Percentiles rank a stretch among this genome's conserved stretches.
Conservation (phyloP, 306 rosid species). For the Purshia tridentata region DNA sequence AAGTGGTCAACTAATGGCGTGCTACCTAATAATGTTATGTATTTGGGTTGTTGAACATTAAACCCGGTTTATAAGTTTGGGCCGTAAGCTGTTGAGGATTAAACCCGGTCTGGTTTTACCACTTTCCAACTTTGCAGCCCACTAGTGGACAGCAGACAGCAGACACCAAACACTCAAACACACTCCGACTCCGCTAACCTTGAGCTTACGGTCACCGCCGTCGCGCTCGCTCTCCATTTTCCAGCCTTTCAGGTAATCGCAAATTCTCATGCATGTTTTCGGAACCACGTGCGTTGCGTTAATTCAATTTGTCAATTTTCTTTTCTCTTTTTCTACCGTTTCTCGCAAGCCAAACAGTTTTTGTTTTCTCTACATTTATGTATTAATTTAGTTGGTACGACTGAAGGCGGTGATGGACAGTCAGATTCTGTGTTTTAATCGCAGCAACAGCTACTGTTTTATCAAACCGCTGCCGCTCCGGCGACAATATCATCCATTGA, state of each 20-base stretch:
- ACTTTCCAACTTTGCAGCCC: too few species aligned
- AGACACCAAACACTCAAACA: not conserved
- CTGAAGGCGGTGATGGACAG: slow-evolving; percentile 53
- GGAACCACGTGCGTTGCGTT: not conserved
- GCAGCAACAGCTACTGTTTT: slow-evolving; percentile 27
- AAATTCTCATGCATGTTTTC: not conserved
- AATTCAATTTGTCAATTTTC: not conserved
- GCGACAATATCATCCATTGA: not conserved
- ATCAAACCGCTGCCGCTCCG: slow-evolving; percentile 24
- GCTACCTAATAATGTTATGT: too few species aligned
- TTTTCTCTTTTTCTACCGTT: not conserved
- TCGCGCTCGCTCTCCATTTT: not conserved
- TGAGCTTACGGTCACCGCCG: slow-evolving; percentile 1
- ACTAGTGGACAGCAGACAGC: not conserved
- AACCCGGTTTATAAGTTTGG: not conserved
- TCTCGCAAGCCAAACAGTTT: not conserved
- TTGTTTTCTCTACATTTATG: too few species aligned
- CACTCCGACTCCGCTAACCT: not conserved
- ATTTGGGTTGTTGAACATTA: not conserved
- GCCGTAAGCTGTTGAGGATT: not conserved
- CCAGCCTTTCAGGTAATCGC: not conserved
- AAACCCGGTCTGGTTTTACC: not conserved
- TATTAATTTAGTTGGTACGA: slow-evolving; percentile 11
- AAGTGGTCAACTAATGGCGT: too few species aligned
- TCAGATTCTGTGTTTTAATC: slow-evolving; percentile 43